phyloP scores from a whole-genome alignment of 2,329 filamentous ascomycete genomes.

The Alternaria triticina region DNA sequence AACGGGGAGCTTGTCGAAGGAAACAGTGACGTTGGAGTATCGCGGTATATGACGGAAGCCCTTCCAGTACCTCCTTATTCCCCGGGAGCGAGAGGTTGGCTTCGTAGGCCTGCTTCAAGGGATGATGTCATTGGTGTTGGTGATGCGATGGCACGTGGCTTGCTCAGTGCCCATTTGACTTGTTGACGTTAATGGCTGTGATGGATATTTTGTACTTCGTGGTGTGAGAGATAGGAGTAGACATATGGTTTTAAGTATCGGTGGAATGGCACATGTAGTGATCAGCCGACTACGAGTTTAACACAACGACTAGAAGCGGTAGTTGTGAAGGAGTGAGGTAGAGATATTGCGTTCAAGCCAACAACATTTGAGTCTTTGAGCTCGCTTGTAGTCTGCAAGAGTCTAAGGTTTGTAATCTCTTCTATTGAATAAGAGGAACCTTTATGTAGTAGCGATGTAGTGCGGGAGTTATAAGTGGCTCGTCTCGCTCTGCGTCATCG shows the following conservation, averaged over 20 bases:
- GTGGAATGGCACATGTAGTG: neutral
- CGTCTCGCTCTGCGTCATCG: too few species aligned
- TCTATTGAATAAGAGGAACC: too few species aligned
- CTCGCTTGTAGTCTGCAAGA: too few species aligned
- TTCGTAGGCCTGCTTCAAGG: neutral
- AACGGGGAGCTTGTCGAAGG: neutral
- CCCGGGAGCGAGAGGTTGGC: neutral
- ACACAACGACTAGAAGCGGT: too few species aligned
- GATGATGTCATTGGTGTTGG: neutral
- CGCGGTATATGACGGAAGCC: too few species aligned
- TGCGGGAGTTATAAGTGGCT: too few species aligned
- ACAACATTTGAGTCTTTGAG: neutral
- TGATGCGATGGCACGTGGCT: neutral
- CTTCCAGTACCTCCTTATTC: neutral
- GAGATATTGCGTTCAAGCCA: neutral
- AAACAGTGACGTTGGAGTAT: neutral
- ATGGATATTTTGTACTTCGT: neutral
- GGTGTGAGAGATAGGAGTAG: neutral
- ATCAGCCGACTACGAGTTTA: neutral
- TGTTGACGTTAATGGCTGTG: neutral
- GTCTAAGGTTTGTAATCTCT: too few species aligned
- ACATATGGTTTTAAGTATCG: accelerated
- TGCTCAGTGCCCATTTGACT: neutral
- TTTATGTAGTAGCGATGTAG: too few species aligned
- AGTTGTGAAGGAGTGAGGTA: too few species aligned